Evolutionary conservation across 257 asterid species (phyloP), one percentile per base, ranked within the genome.

Genomic region (Rehmannia glutinosa): DNA sequence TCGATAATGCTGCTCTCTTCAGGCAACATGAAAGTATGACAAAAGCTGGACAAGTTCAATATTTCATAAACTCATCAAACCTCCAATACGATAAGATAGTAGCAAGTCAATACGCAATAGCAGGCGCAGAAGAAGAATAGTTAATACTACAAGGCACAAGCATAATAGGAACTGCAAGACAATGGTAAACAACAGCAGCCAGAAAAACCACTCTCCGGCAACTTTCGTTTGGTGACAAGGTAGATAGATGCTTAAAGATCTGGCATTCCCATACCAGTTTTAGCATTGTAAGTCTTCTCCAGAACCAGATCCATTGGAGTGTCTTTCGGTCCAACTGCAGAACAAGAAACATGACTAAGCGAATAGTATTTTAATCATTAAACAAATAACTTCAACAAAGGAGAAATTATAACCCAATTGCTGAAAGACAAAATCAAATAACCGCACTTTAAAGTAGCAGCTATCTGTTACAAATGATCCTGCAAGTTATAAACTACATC

Each of bases 221-320:
- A 46, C 72, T 32, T 75, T 36, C 64, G 13, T 72, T 21, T 30
- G 0, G 19, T 23, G 51, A 49, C 23, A 30, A 28, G 56, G 35
- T 28, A 43, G 21, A 52, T 58, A n/a, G n/a, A n/a, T 21, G 60
- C 68, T 82, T 51, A 92, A 61, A 90, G 91, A 72, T 84, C 89
- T 5, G 98, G 98, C 97, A 92, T 83, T 53, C 99, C 97, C 82
- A 33, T 61, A 7, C 99, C 99, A 42, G 90, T 82, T 82, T 85
- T 80, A 50, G 92, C 76, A 69, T 90, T 95, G 51, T 90, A 93
- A 2, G 97, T 90, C 83, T 81, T 90, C 79, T 86, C 96, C 67
- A 76, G 39, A 55, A 83, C 97, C 52, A 78, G 50, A 25, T 88
- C 96, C 88, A 86, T 68, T 11, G 92, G 92, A 56, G 97, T 93